These are phyloP conservation scores for Claviceps citrina DNA, from an alignment of 2,329 filamentous ascomycete species.

Conservation along the genomic window DNA sequence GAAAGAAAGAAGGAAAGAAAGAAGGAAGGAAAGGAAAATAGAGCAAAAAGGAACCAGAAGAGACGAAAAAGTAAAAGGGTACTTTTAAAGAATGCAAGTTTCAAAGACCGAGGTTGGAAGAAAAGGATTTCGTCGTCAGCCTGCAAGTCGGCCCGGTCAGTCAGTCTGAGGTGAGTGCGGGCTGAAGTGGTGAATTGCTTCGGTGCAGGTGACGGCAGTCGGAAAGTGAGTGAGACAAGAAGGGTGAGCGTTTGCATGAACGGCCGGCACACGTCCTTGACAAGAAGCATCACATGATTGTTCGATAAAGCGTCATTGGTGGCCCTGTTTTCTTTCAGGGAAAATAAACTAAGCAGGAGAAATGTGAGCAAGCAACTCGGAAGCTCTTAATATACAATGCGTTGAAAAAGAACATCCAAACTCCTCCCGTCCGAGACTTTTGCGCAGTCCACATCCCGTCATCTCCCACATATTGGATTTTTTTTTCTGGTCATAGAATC, in stretches of 20 bases:
- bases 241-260: neutral
- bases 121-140: neutral
- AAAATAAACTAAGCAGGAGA: too few relatives aligned
- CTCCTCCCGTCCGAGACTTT: neutral
- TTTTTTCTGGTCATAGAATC: slow-evolving; percentile 16
- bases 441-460: neutral
- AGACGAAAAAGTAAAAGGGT: too few relatives aligned
- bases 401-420: neutral
- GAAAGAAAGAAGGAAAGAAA: neutral
- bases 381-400: slow-evolving; percentile 2
- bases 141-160: neutral
- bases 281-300: neutral
- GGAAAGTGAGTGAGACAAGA: neutral
- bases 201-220: neutral
- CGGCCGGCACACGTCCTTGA: neutral
- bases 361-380: neutral
- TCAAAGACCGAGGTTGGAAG: neutral
- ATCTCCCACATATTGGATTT: neutral
- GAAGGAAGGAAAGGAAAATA: neutral
- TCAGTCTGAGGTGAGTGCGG: neutral
- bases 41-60: too few relatives aligned
- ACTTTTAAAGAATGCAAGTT: too few relatives aligned
- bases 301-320: neutral
- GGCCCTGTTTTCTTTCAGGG: neutral
- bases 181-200: neutral